Conservation (phyloP, 306 rosid species). For the Vigna radiata region DNA sequence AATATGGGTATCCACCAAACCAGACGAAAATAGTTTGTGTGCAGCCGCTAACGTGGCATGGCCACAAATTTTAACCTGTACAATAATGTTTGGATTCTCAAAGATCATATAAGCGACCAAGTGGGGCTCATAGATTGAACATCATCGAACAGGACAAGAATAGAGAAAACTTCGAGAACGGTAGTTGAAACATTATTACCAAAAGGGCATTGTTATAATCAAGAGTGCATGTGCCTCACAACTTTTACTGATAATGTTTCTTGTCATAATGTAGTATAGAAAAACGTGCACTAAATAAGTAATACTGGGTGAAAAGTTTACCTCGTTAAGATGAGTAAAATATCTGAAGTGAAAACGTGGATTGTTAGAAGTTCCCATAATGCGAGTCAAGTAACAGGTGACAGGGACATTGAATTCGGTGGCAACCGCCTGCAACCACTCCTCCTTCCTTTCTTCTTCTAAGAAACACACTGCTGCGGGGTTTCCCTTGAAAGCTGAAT, state of each 20-base stretch:
- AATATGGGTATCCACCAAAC: conserved; percentile 46
- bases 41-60: conserved; percentile 76
- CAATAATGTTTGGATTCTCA: neutral
- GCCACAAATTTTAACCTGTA: conserved; percentile 71
- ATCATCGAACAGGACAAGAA: no score
- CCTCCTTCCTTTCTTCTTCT: conserved; percentile 61
- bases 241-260: no score
- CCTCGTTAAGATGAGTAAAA: conserved; percentile 79
- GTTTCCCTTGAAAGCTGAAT: conserved; percentile 2
- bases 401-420: conserved; percentile 60
- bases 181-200: no score
- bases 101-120: no score
- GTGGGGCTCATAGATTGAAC: no score
- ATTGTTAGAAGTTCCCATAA: conserved; percentile 4
- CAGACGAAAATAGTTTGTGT: conserved; percentile 56
- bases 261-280: no score
- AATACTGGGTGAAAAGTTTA: neutral
- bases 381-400: conserved; percentile 59
- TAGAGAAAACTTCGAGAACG: no score
- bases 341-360: conserved; percentile 78
- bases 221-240: no score
- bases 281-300: no score
- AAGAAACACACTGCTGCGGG: conserved; percentile 58
- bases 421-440: conserved; percentile 70
- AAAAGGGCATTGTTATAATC: no score